A percentile compares a stretch with the other conserved stretches of the same genome.
These are phyloP conservation scores for Pueraria montana DNA, from an alignment of 306 rosid genomes.

Conservation along the genomic window DNA sequence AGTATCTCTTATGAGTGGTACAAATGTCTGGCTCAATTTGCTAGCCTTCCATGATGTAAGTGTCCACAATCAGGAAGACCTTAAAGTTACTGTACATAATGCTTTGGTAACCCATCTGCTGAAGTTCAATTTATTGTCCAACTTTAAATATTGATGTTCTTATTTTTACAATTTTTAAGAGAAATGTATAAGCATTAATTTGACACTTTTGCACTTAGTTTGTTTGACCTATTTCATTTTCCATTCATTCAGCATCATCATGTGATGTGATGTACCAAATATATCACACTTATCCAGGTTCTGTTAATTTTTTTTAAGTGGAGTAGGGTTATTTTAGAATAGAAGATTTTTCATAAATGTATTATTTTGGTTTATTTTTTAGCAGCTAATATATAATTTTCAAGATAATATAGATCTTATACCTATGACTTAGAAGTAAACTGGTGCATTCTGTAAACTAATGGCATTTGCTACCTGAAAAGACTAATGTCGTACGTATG, in stretches of 20 bases:
- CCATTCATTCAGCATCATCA: slow-evolving; percentile 34
- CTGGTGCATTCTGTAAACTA: slow-evolving; percentile 23
- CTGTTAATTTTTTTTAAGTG: background rate
- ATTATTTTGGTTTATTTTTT: slow-evolving; percentile 33
- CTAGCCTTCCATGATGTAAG: slow-evolving; percentile 93
- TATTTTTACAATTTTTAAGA: background rate
- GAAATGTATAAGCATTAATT: slow-evolving; percentile 17
- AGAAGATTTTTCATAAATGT: background rate
- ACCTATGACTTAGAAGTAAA: slow-evolving; percentile 11
- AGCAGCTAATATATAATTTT: background rate
- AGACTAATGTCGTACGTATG: slow-evolving; percentile 6
- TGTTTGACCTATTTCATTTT: slow-evolving; percentile 28
- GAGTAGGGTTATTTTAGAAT: background rate
- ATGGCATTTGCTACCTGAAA: slow-evolving; percentile 14
- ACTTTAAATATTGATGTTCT: slow-evolving; percentile 1
- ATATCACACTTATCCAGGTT: slow-evolving; percentile 17
- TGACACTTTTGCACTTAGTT: slow-evolving; percentile 18
- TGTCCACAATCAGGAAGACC: slow-evolving; percentile 35
- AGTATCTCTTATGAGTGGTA: slow-evolving; percentile 99
- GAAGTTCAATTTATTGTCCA: slow-evolving; percentile 10
- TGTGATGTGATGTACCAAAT: slow-evolving; percentile 20
- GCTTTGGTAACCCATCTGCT: slow-evolving; percentile 10
- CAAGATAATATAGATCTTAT: slow-evolving; percentile 26
- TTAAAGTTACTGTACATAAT: slow-evolving; percentile 34
- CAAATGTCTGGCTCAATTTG: slow-evolving; percentile 98